phyloP scores from a whole-genome alignment of 306 rosid species.

The Arachis stenosperma region DNA sequence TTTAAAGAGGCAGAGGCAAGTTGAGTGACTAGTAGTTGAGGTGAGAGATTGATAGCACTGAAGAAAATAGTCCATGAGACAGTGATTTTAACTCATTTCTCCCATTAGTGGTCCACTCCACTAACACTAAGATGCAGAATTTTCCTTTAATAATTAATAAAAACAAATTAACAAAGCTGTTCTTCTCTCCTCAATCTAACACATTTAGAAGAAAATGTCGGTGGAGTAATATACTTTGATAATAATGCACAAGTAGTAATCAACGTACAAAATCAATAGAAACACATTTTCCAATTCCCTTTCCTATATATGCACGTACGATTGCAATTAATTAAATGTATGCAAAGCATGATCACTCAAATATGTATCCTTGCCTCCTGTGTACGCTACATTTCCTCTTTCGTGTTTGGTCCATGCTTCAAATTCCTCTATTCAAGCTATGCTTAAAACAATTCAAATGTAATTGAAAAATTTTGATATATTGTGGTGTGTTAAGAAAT shows the following conservation, averaged over 20 bases:
- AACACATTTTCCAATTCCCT: too few relatives aligned
- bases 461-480: too few relatives aligned
- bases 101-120: slow-evolving; percentile 31
- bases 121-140: slow-evolving; percentile 23
- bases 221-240: neutral
- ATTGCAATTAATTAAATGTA: neutral
- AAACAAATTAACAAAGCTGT: slow-evolving; percentile 10
- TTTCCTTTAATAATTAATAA: slow-evolving; percentile 4
- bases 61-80: neutral
- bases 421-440: too few relatives aligned
- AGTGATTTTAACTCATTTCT: slow-evolving; percentile 18
- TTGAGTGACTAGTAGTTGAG: neutral
- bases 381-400: slow-evolving; percentile 7
- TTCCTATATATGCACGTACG: neutral
- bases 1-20: too few relatives aligned
- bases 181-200: too few relatives aligned
- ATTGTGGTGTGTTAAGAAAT: too few relatives aligned
- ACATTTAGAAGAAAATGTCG: neutral
- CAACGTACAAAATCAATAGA: too few relatives aligned
- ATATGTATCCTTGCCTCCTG: slow-evolving; percentile 20
- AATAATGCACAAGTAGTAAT: too few relatives aligned
- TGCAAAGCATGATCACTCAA: neutral
- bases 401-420: slow-evolving; percentile 1
- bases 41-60: neutral
- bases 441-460: too few relatives aligned